phyloP scores from a whole-genome alignment of 192 early-diverging fungal genomes.

The Backusella australiensis region DNA sequence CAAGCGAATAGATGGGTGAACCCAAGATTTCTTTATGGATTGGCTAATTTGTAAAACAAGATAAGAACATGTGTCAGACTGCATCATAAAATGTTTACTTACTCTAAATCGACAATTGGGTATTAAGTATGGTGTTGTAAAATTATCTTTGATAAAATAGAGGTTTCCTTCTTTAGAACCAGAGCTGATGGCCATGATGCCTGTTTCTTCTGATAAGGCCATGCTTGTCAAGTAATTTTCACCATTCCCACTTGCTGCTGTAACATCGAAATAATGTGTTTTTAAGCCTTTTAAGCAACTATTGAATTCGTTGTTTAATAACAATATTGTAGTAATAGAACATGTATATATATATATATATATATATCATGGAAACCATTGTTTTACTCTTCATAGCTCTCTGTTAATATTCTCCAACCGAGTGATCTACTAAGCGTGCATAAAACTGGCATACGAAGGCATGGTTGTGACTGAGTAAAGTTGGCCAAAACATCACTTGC shows the following conservation, averaged over 20 bases:
- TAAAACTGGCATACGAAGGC: background rate
- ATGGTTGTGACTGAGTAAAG: background rate
- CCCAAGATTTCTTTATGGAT: slow-evolving; percentile 4
- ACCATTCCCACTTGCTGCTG: background rate
- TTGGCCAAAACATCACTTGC: background rate
- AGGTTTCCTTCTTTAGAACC: background rate
- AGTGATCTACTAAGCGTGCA: background rate
- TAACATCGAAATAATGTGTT: background rate
- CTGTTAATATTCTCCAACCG: slow-evolving; percentile 7
- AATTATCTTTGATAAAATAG: slow-evolving; percentile 22
- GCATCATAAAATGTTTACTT: background rate
- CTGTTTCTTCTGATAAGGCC: slow-evolving; percentile 5
- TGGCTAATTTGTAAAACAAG: background rate
- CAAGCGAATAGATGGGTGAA: slow-evolving; percentile 21
- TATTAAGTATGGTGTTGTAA: background rate
- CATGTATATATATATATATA: too few species aligned
- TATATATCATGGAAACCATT: too few species aligned
- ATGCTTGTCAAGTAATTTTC: slow-evolving; percentile 16
- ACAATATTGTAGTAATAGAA: background rate
- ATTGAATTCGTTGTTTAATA: background rate
- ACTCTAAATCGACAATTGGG: slow-evolving; percentile 13
- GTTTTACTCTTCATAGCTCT: slow-evolving; percentile 1
- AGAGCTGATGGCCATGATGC: slow-evolving; percentile 12
- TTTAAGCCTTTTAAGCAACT: slow-evolving; percentile 13
- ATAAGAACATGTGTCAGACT: background rate